Evolutionary conservation across 805 yeast species (phyloP), one percentile per base, ranked within the genome.

Genomic region (Cyberlindnera xylosilytica): DNA sequence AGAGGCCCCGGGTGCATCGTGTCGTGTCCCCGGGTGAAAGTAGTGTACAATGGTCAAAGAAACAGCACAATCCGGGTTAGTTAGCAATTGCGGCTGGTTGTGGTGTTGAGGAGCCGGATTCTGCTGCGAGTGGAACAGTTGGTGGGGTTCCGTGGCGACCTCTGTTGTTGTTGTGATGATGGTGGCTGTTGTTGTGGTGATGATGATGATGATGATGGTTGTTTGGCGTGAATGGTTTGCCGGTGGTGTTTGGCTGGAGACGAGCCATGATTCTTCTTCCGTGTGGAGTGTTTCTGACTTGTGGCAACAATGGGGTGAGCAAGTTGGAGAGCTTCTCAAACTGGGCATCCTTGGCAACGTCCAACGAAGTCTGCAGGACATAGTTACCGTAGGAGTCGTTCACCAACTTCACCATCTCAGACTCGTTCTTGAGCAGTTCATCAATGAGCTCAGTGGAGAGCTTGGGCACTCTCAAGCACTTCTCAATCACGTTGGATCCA

Each of bases 351-450:
- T 61, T 60, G 12, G 72, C 61, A 36, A 69, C 68, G 55, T 90
- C 97, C 50, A 90, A 69, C 35, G 93, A 85, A 0, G 99, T 91
- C 66, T 91, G 99, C 39, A 93, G 72, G 33, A 93, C 99, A 57
- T 93, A 90, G 62, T 91, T 93, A 9, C 97, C 99, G 57, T 77
- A 93, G 31, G 95, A 89, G 63, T 93, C 98, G 50, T 88, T 85
- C 53, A 91, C 72, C 44, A 91, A 70, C 42, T 74, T 73, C 59
- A 65, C 51, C 22, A 68, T 54, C 28, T 62, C 66, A 11, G 55
- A 41, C 20, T 61, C 64, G 17, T 63, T 58, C 20, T 58, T 54
- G 35, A 71, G 46, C 20, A 86, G 62, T 46, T 79, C 83, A 42
- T 68, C 62, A 31, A 79, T 69, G 49, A 87, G 61, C 6, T 69